Base-by-base conservation (phyloP, 441 rosid species). In the Brassica balearica region DNA sequence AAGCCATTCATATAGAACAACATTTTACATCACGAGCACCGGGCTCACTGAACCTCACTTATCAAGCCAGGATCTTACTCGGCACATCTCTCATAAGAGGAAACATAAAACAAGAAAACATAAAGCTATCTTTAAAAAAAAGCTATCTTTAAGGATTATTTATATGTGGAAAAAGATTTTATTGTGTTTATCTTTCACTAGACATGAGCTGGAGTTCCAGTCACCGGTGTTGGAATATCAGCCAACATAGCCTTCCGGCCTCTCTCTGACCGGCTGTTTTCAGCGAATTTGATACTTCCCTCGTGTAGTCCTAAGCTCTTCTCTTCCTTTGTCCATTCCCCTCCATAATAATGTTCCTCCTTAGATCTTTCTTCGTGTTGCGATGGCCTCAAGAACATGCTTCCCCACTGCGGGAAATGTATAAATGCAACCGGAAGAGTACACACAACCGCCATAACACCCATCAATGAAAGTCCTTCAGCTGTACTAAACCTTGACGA, bases 241-340 rank as follows among this genome's bases (percentile, higher is more conserved):
- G 77, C 76, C 68, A 82, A 72, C 3, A 67, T 23, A 8, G 59
- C 80, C 22, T 66, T 74, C 2, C 66, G 60, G 38, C 84, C 79
- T 69, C 84, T 77, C 73, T 81, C 82, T 4, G 82, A 81, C 34
- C 65, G 68, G 48, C 84, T 81, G 10, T 86, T 88, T 76, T 89
- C 88, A 0, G 92, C 96, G 38, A 91, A 91, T 65, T 86, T 87
- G 14, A 88, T 78, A 78, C 92, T 91, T 65, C 90, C 88, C 0
- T 73, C 84, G 66, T 91, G 89, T 80, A 89, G 69, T 2, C 88
- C 93, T 74, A 76, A 80, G 34, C 78, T 71, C 73, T 87, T 86
- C 84, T 89, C 93, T 41, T 88, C 84, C 62, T 87, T 85, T 32
- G 85, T 80, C 91, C 96, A 91, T 68, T 91, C 92, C 2, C 75